Evolutionary conservation across 2,329 filamentous ascomycete species (phyloP).

Genomic region (Dryadomyces quercus-mongolicae): DNA sequence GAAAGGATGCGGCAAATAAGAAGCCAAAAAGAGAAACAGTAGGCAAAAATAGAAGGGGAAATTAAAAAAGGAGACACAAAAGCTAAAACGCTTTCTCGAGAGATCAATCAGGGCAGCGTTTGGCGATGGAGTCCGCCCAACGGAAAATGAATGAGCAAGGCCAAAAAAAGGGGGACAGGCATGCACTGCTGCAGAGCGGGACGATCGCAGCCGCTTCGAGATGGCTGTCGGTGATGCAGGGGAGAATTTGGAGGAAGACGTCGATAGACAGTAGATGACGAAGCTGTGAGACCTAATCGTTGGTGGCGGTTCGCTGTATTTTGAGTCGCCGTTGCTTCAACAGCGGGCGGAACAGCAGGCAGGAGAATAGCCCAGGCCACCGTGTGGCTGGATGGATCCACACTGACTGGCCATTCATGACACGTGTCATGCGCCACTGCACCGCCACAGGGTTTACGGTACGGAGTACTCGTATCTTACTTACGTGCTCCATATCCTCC

Average conservation of each 20-base stretch:
- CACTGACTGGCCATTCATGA: background rate
- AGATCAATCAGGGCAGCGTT: background rate
- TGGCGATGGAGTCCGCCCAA: background rate
- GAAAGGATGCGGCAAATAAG: background rate
- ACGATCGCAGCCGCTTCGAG: background rate
- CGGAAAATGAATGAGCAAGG: background rate
- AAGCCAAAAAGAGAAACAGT: background rate
- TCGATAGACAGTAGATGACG: conserved; percentile 8
- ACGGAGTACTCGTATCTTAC: too few species aligned
- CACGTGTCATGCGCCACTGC: background rate
- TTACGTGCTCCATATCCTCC: too few species aligned
- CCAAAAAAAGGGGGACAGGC: background rate
- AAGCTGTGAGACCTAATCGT: conserved; percentile 6
- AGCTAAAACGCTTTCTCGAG: background rate
- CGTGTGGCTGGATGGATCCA: background rate
- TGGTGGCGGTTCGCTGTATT: background rate
- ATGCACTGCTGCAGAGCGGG: background rate
- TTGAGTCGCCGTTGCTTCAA: background rate
- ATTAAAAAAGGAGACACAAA: background rate
- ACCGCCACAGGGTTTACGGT: background rate
- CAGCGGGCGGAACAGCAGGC: background rate
- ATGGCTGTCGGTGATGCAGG: background rate
- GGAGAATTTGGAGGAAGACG: background rate
- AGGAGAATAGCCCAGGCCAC: background rate
- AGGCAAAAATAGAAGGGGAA: background rate